A percentile compares a stretch with the other conserved stretches of the same genome.
Evolutionary conservation across 106 monocot species (phyloP).

Genomic region (Allium sativum): DNA sequence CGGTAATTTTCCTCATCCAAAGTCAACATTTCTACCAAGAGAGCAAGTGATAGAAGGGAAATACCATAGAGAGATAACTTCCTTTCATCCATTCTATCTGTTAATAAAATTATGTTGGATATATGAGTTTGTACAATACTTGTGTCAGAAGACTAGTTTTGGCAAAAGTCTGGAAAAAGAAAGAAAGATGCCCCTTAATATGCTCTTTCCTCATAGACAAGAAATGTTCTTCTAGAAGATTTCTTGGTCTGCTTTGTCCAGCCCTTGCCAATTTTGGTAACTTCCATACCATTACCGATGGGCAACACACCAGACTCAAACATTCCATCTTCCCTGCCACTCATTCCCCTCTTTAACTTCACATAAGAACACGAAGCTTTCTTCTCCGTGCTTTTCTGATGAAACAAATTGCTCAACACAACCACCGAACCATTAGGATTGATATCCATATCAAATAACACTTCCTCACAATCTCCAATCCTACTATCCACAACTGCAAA

Average conservation of each 20-base stretch:
- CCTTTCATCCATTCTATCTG: too few species aligned
- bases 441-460: slow-evolving; percentile 8
- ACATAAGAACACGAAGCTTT: not conserved
- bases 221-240: slow-evolving; percentile 5
- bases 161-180: too few species aligned
- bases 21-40: too few species aligned
- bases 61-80: too few species aligned
- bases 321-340: not conserved
- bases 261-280: slow-evolving; percentile 9
- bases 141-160: too few species aligned
- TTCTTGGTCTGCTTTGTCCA: too few species aligned
- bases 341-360: not conserved
- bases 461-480: not conserved
- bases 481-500: slow-evolving; percentile 15
- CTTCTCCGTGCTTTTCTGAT: not conserved
- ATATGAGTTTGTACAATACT: too few species aligned
- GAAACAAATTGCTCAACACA: slow-evolving; percentile 16
- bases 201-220: slow-evolving; percentile 6
- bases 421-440: slow-evolving; percentile 15
- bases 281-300: slow-evolving; percentile 13
- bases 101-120: too few species aligned
- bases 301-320: slow-evolving; percentile 9
- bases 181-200: too few species aligned
- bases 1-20: too few species aligned
- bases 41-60: too few species aligned